Conservation (phyloP, 1,139 yeast genomes). For the Eremothecium coryli region DNA sequence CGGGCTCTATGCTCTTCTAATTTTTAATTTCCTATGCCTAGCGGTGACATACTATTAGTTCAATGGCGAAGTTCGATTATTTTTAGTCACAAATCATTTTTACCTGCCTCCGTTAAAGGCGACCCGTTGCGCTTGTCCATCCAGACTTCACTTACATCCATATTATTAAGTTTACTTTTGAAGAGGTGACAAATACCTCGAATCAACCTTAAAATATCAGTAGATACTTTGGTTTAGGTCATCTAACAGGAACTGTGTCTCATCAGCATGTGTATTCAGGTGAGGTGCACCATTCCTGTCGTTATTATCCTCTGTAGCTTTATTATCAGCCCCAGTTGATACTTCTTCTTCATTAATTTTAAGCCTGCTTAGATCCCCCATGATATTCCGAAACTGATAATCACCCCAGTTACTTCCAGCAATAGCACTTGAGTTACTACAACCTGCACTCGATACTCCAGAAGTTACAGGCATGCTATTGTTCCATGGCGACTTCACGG, state of each 20-base stretch:
- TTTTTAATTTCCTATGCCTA: too few relatives aligned
- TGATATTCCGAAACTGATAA: conserved; percentile 4
- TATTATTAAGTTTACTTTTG: too few relatives aligned
- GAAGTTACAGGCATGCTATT: neutral
- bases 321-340: neutral
- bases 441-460: neutral
- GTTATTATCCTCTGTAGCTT: neutral
- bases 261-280: conserved; percentile 4
- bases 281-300: neutral
- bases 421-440: too few relatives aligned
- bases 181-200: too few relatives aligned
- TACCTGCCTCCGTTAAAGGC: too few relatives aligned
- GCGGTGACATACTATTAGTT: too few relatives aligned
- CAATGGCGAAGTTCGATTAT: too few relatives aligned
- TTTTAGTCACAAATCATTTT: too few relatives aligned
- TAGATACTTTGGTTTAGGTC: conserved; percentile 11
- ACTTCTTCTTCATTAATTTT: conserved; percentile 15
- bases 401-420: conserved; percentile 5
- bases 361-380: conserved; percentile 11
- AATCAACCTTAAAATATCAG: too few relatives aligned
- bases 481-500: conserved; percentile 3
- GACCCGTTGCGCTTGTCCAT: too few relatives aligned
- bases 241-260: conserved; percentile 13
- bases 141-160: too few relatives aligned
- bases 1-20: too few relatives aligned